Conservation (phyloP, 352 stramenopile species). For the Globisporangium apiculatum region DNA sequence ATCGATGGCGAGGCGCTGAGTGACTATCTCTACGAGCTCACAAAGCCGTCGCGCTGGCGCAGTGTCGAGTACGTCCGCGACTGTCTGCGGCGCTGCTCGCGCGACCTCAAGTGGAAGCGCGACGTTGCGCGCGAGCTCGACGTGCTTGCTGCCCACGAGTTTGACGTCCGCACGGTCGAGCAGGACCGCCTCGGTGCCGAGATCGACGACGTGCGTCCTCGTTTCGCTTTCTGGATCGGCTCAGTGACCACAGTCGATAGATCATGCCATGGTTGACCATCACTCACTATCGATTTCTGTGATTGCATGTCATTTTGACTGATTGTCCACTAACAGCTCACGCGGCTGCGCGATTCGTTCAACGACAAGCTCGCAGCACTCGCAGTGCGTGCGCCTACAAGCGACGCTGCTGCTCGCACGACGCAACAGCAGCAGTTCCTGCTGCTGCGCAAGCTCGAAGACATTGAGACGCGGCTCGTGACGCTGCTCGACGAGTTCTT, state of each 20-base stretch:
- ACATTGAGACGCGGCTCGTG: conserved; percentile 68
- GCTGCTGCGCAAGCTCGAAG: conserved; percentile 70
- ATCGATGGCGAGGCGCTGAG: conserved; percentile 56
- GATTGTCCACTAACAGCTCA: conserved; percentile 26
- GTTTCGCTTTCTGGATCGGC: background rate
- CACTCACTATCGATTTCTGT: too few relatives aligned
- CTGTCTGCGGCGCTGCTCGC: conserved; percentile 60
- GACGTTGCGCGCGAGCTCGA: conserved; percentile 66
- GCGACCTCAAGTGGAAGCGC: conserved; percentile 77
- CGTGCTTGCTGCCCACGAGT: conserved; percentile 58
- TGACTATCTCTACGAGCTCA: conserved; percentile 52
- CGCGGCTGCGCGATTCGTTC: conserved; percentile 63
- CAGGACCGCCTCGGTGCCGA: conserved; percentile 56
- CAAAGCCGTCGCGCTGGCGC: conserved; percentile 56
- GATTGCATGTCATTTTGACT: too few relatives aligned
- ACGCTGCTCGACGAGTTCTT: conserved; percentile 54
- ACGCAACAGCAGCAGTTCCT: conserved; percentile 26
- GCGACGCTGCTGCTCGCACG: conserved; percentile 8
- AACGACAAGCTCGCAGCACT: conserved; percentile 42
- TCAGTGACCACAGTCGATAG: too few relatives aligned
- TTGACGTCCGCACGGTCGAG: conserved; percentile 29
- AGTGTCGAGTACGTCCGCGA: conserved; percentile 82
- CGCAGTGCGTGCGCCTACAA: background rate
- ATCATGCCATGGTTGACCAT: too few relatives aligned
- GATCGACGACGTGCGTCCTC: conserved; percentile 49